Evolutionary conservation across 805 yeast species (phyloP).

Genomic region (Hanseniaspora meyeri): DNA sequence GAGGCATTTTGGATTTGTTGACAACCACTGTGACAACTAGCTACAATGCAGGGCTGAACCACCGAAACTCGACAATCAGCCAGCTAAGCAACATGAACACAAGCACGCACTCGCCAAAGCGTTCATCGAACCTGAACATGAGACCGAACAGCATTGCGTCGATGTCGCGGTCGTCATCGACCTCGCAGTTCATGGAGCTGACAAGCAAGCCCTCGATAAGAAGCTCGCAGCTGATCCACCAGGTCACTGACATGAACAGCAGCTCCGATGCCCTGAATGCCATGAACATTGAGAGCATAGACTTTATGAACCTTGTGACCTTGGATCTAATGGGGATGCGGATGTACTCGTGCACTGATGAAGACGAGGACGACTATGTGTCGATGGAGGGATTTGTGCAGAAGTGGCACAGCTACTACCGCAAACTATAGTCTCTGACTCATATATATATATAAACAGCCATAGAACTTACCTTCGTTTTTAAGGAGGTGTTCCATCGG

Average conservation of each 20-base stretch:
- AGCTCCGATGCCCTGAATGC: not conserved
- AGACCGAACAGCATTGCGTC: not conserved
- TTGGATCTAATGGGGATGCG: slow-evolving; percentile 9
- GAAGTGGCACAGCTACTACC: slow-evolving; percentile 27
- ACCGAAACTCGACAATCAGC: not conserved
- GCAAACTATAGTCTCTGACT: slow-evolving; percentile 20
- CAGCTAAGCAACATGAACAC: not conserved
- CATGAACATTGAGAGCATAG: not conserved
- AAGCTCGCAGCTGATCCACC: not conserved
- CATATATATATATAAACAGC: not conserved
- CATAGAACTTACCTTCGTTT: too few relatives aligned
- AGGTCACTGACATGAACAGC: not conserved
- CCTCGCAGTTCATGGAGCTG: not conserved
- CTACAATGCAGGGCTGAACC: not conserved
- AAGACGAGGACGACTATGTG: slow-evolving; percentile 14
- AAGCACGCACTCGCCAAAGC: not conserved
- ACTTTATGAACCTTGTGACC: slow-evolving; percentile 5
- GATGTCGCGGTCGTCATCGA: slow-evolving; percentile 10
- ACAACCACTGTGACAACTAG: not conserved
- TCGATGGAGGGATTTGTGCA: slow-evolving; percentile 21
- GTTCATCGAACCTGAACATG: not conserved
- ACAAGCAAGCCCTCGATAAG: not conserved
- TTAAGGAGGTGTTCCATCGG: not conserved
- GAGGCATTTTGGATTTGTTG: not conserved
- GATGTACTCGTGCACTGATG: slow-evolving; percentile 3